Conservation (phyloP, 2,329 filamentous ascomycete genomes). For the Calonectria naviculata region DNA sequence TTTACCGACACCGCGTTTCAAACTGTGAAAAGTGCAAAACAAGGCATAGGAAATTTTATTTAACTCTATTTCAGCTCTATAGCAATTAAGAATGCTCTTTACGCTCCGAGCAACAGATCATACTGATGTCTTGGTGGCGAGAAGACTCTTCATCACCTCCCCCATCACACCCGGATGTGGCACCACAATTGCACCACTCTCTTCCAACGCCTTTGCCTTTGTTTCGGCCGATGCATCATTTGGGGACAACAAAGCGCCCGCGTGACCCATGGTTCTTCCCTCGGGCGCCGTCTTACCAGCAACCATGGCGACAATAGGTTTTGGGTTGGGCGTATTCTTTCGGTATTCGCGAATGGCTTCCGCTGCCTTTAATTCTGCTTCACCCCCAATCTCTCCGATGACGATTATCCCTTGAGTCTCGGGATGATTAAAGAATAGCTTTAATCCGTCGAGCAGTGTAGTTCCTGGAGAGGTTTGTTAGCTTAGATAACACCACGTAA, state of each 20-base stretch:
- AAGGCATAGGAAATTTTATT: not conserved
- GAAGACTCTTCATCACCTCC: conserved; percentile 45
- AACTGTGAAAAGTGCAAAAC: too few relatives aligned
- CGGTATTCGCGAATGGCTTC: conserved; percentile 77
- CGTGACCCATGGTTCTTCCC: conserved; percentile 78
- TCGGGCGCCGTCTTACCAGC: conserved; percentile 71
- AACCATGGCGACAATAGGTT: conserved; percentile 73
- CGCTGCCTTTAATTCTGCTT: conserved; percentile 77
- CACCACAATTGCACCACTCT: conserved; percentile 50
- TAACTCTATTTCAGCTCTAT: not conserved
- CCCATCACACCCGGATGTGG: conserved; percentile 53
- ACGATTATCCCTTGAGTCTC: conserved; percentile 80
- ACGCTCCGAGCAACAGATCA: not conserved
- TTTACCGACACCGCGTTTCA: too few relatives aligned
- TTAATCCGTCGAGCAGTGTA: conserved; percentile 76
- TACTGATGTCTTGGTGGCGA: conserved; percentile 17
- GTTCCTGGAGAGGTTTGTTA: conserved; percentile 52
- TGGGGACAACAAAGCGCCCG: conserved; percentile 67
- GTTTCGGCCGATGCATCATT: conserved; percentile 44
- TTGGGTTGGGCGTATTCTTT: conserved; percentile 64
- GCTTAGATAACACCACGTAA: not conserved
- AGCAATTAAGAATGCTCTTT: not conserved
- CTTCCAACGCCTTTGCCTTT: conserved; percentile 47
- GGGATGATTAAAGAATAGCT: conserved; percentile 73
- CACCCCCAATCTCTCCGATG: conserved; percentile 78